Evolutionary conservation across 345 rosid genomes (phyloP).

Genomic region (Arabis hirsuta): DNA sequence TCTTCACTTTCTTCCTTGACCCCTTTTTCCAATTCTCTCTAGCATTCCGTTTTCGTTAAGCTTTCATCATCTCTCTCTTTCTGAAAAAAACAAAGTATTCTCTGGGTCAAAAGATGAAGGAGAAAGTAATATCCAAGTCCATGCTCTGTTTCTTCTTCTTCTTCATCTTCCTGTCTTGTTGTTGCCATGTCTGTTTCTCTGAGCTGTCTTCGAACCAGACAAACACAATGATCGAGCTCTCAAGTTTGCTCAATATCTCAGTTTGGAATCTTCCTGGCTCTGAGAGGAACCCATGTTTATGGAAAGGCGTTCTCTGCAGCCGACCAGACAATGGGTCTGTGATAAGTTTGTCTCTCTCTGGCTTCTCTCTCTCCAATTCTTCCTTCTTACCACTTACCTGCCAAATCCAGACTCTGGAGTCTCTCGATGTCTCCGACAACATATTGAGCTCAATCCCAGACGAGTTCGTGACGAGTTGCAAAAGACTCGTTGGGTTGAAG

Average conservation of each 20-base stretch:
- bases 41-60: conserved; percentile 19
- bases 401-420: conserved; percentile 58
- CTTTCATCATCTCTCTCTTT: conserved; percentile 4
- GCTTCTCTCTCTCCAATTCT: conserved; percentile 49
- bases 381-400: conserved; percentile 53
- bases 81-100: neutral
- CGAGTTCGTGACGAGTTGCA: conserved; percentile 53
- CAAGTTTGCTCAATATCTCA: conserved; percentile 33
- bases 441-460: conserved; percentile 52
- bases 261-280: conserved; percentile 47
- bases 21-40: conserved; percentile 4
- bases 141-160: conserved; percentile 30
- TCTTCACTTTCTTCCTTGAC: conserved; percentile 5
- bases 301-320: conserved; percentile 65
- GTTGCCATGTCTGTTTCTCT: conserved; percentile 40
- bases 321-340: conserved; percentile 42
- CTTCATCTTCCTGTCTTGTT: conserved; percentile 35
- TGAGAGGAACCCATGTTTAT: conserved; percentile 56
- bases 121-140: conserved; percentile 30
- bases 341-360: conserved; percentile 46
- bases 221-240: conserved; percentile 50
- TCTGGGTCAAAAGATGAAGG: conserved; percentile 23
- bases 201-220: conserved; percentile 50
- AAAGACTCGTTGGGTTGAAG: conserved; percentile 51
- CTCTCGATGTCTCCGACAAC: conserved; percentile 63